phyloP scores from a whole-genome alignment of 495 filamentous ascomycete species.

The Neurospora discreta region DNA sequence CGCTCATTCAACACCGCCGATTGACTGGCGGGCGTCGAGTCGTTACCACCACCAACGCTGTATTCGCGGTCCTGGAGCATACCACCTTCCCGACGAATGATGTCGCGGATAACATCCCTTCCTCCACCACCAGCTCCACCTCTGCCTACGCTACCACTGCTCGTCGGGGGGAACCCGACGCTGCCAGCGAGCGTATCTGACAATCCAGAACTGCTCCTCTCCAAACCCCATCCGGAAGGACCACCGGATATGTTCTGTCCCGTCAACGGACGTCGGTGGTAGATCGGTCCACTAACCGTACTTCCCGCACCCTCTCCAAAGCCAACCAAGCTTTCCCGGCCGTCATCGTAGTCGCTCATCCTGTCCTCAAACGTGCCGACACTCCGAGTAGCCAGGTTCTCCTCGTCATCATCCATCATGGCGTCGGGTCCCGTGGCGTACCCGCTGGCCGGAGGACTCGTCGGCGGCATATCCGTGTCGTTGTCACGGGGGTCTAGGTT shows the following conservation, averaged over 20 bases:
- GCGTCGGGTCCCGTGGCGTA: conserved; percentile 22
- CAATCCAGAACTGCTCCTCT: conserved; percentile 33
- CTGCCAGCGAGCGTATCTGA: conserved; percentile 18
- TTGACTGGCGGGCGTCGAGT: conserved; percentile 27
- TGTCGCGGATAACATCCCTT: neutral
- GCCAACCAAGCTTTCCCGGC: conserved; percentile 58
- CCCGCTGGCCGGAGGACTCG: conserved; percentile 17
- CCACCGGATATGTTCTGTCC: neutral
- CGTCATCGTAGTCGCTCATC: conserved; percentile 58
- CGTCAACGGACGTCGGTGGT: conserved; percentile 33
- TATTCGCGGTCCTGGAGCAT: conserved; percentile 3
- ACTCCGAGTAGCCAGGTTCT: conserved; percentile 30
- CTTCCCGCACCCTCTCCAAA: conserved; percentile 83
- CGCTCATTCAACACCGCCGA: conserved; percentile 25
- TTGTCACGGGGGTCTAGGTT: conserved; percentile 33
- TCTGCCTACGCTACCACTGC: neutral
- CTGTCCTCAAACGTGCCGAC: conserved; percentile 57
- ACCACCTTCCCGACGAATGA: neutral
- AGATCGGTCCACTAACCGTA: conserved; percentile 64
- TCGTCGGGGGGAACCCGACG: neutral
- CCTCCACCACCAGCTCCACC: neutral
- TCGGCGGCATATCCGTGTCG: conserved; percentile 26
- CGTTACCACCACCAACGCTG: conserved; percentile 12
- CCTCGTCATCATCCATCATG: conserved; percentile 29
- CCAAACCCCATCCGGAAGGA: conserved; percentile 18